A percentile compares a stretch with the other conserved stretches of the same genome.
Conservation (phyloP, 768 basidiomycete species). For the Asterophora parasitica region DNA sequence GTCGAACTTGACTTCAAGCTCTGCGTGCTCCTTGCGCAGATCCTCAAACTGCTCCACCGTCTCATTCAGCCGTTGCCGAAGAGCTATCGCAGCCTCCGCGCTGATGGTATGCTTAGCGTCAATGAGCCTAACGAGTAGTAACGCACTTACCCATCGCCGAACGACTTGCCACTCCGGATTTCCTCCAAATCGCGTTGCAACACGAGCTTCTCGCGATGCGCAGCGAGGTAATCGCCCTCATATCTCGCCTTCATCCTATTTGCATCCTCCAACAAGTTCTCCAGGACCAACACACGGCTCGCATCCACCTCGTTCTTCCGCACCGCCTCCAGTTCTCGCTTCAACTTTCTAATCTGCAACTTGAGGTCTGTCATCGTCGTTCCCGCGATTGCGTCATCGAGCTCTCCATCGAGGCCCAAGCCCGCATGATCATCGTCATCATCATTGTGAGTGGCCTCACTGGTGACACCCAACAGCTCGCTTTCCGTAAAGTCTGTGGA, state of each 20-base stretch:
- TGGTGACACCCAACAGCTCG: constrained; percentile 28
- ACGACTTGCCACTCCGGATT: constrained; percentile 79
- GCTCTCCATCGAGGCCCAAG: constrained; percentile 74
- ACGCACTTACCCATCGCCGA: constrained; percentile 68
- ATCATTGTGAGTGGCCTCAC: constrained; percentile 14
- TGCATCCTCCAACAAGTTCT: constrained; percentile 88
- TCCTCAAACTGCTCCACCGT: constrained; percentile 75
- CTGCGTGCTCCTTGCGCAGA: constrained; percentile 62
- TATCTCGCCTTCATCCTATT: constrained; percentile 87
- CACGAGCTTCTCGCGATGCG: constrained; percentile 78
- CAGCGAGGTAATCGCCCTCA: constrained; percentile 80
- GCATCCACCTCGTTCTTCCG: constrained; percentile 73
- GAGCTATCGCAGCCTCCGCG: constrained; percentile 81
- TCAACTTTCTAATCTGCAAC: constrained; percentile 75
- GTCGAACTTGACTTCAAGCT: constrained; percentile 68
- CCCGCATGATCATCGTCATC: constrained; percentile 31
- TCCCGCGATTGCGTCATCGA: constrained; percentile 81
- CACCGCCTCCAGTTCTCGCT: constrained; percentile 74
- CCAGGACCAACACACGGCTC: constrained; percentile 76
- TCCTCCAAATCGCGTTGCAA: constrained; percentile 82
- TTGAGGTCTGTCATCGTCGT: constrained; percentile 92
- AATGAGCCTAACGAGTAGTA: not conserved
- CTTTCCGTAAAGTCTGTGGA: constrained; percentile 20
- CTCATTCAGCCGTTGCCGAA: constrained; percentile 85
- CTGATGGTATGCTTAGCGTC: constrained; percentile 32